Evolutionary conservation across 2,329 filamentous ascomycete genomes (phyloP).

Genomic region (Beauveria scarabaeidicola): DNA sequence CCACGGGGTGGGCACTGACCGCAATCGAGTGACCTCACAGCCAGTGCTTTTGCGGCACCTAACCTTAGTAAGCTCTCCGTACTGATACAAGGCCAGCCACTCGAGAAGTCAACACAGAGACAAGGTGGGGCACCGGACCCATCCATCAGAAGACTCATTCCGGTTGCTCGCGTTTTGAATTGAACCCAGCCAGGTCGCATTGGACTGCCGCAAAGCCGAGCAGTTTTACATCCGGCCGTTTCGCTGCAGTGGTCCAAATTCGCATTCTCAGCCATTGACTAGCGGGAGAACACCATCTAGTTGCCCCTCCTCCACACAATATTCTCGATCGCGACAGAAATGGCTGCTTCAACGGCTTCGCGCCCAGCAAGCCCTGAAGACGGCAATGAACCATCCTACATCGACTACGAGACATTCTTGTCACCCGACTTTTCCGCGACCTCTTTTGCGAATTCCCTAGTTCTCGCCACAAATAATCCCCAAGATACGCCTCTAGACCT

Average conservation of each 20-base stretch:
- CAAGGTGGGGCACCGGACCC: neutral
- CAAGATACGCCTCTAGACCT: slow-evolving; percentile 86
- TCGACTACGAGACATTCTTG: slow-evolving; percentile 91
- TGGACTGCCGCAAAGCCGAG: neutral
- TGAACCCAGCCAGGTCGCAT: neutral
- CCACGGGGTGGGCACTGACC: neutral
- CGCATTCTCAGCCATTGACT: neutral
- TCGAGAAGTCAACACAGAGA: neutral
- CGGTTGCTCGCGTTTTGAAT: neutral
- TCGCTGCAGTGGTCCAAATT: neutral
- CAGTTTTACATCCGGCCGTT: neutral
- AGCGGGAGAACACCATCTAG: neutral
- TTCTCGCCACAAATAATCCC: slow-evolving; percentile 84
- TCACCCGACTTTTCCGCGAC: slow-evolving; percentile 72
- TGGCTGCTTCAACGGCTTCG: slow-evolving; percentile 1
- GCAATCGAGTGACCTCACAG: neutral
- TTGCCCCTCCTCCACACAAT: neutral
- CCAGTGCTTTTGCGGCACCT: neutral
- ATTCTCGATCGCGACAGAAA: neutral
- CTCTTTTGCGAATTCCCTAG: slow-evolving; percentile 78
- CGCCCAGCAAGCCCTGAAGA: slow-evolving; percentile 20
- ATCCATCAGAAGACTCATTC: neutral
- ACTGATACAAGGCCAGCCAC: neutral
- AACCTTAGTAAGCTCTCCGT: neutral
- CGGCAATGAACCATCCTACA: slow-evolving; percentile 67